Evolutionary conservation across 441 rosid genomes (phyloP).

Genomic region (Arabidopsis lyrata): DNA sequence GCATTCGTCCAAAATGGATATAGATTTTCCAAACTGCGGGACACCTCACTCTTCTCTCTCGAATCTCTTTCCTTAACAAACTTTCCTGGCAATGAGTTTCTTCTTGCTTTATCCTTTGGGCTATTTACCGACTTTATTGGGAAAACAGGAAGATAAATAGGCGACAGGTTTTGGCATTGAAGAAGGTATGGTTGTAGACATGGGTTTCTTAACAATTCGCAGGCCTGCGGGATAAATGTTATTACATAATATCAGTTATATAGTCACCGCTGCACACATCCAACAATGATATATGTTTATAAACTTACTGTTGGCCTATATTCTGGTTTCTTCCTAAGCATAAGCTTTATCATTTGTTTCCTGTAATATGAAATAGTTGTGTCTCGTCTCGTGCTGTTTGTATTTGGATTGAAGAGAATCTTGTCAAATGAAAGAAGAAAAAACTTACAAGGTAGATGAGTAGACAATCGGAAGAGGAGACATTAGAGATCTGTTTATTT

Average conservation of each 20-base stretch:
- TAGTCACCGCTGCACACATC: slow-evolving; percentile 3
- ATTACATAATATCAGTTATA: slow-evolving; percentile 35
- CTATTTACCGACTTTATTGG: slow-evolving; percentile 55
- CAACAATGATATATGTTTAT: slow-evolving; percentile 24
- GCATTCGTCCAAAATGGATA: slow-evolving; percentile 45
- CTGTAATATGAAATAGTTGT: slow-evolving; percentile 48
- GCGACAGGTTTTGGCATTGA: slow-evolving; percentile 65
- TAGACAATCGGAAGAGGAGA: slow-evolving; percentile 93
- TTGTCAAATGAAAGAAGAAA: slow-evolving; percentile 26
- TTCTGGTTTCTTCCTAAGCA: slow-evolving; percentile 96
- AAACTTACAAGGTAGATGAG: slow-evolving; percentile 80
- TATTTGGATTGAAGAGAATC: neutral
- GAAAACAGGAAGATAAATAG: slow-evolving; percentile 86
- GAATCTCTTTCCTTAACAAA: slow-evolving; percentile 48
- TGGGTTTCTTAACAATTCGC: slow-evolving; percentile 85
- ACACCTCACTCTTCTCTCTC: slow-evolving; percentile 46
- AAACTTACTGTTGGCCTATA: slow-evolving; percentile 88
- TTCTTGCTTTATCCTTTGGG: slow-evolving; percentile 65
- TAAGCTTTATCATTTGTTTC: slow-evolving; percentile 91
- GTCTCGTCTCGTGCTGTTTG: slow-evolving; percentile 22
- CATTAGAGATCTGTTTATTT: slow-evolving; percentile 81
- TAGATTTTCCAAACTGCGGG: slow-evolving; percentile 52
- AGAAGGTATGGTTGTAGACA: slow-evolving; percentile 82
- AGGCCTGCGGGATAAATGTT: slow-evolving; percentile 61
- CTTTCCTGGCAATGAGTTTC: slow-evolving; percentile 60